Evolutionary conservation across 371 early-diverging fungal genomes (phyloP), one percentile per base, ranked within the genome.

Genomic region (Syncephalastrum contaminatum): DNA sequence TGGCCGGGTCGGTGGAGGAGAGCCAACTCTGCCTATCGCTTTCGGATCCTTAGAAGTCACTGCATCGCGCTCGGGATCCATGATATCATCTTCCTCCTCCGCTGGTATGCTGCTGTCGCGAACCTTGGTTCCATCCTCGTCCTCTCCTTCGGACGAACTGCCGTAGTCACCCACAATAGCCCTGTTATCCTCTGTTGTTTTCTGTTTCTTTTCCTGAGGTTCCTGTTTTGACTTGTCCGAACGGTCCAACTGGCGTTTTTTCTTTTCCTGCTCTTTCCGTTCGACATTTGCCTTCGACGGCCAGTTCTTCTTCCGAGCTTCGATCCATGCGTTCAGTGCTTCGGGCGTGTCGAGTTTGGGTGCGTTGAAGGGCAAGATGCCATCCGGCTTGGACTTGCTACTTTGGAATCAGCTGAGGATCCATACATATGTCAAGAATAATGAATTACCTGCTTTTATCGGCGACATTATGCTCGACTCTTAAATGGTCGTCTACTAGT

Each of bases 271-370:
- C 36, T 30, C 84, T 70, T 85, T 89, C 43, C 72, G 57, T 19
- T 54, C 71, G 1, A 88, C 61, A 64, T 87, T 88, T 1, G 56
- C 72, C 51, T 81, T 68, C 12, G 82, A 84, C 4, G 90, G 90
- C 72, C 81, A 90, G 16, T 74, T 80, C 55, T 73, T 80, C 56
- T 87, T 88, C 42, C 90, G 60, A 14, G 82, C 86, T 18, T 64
- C 83, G 39, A 87, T 88, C 88, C 89, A 90, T 25, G 83, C 70
- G 2, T 62, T 82, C 24, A 88, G 67, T 41, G 80, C 85, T 52
- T 87, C 86, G 1, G 88, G 87, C 40, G 76, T 80, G 19, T 77
- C 69, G 4, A 79, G 43, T 52, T 69, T 68, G 16, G 75, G 78
- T n/a, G 78, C 78, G 55, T 72, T 65, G 3, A 69, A 53, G 16